Evolutionary conservation across 2,329 filamentous ascomycete species (phyloP), one percentile per base, ranked within the genome.

Genomic region (Arthrocladium fulminans): DNA sequence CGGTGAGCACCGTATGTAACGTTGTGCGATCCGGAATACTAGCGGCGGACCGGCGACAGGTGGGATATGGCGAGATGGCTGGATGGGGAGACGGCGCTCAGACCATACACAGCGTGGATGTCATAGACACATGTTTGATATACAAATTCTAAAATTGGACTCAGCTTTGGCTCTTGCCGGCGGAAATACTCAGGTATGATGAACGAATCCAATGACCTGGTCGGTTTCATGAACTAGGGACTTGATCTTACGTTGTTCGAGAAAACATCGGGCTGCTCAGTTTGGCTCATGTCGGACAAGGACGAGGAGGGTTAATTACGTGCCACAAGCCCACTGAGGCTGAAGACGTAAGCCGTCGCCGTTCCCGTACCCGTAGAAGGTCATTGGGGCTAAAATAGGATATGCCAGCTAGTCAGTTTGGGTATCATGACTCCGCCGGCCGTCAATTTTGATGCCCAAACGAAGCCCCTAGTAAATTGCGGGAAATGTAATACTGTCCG

Each of bases 141-240:
- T 10, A 12, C 19, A 27, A 23, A 25, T 9, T n/a, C 39, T 42
- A 42, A 42, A 42, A 42, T 42, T 42, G 39, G 39, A 40, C 39
- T 42, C 39, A 24, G 39, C 22, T 42, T 42, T 20, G 22, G 20
- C 19, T 42, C 22, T 42, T 42, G 39, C 10, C 27, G 13, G n/a
- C 8, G 39, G 22, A 15, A 42, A 25, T 13, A n/a, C 17, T 35
- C 32, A 35, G 32, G 32, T n/a, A 8, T 35, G 32, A 35, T 35
- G 10, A 35, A 8, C n/a, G 17, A 35, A 35, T 35, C 32, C 13
- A 9, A n/a, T 35, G 32, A 5, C 17, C 32, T 35, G 32, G 32
- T 15, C 10, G 10, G 17, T 6, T n/a, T 35, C 32, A 35, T 15
- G 7, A 29, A 13, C 27, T 29, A 29, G 6, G 37, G 37, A 40